Conservation (phyloP, 495 filamentous ascomycete genomes). For the Penicillium cosmopolitanum region DNA sequence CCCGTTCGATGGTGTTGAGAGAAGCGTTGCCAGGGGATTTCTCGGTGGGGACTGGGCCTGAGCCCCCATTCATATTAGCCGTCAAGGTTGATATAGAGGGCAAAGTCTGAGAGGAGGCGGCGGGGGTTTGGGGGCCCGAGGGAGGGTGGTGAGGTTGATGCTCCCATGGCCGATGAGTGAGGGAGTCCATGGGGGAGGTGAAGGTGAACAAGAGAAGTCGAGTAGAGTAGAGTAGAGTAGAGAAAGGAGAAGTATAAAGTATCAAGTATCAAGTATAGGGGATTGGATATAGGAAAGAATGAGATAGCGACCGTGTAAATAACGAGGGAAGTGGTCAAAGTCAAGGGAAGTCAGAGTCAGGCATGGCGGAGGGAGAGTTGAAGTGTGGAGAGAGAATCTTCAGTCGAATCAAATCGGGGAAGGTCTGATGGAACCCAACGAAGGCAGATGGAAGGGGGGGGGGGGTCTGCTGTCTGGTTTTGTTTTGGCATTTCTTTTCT, state of each 20-base stretch:
- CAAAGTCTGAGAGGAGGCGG: slow-evolving; percentile 47
- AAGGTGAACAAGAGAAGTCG: too few relatives aligned
- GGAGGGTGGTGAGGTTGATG: slow-evolving; percentile 20
- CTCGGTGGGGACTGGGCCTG: slow-evolving; percentile 33
- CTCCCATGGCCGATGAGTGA: slow-evolving; percentile 50
- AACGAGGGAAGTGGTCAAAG: slow-evolving; percentile 3
- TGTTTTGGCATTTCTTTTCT: not conserved
- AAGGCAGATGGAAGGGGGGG: slow-evolving; percentile 3
- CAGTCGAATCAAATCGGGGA: not conserved
- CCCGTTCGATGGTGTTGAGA: slow-evolving; percentile 53
- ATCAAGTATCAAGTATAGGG: too few relatives aligned
- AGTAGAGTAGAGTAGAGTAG: not conserved
- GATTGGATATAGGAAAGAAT: too few relatives aligned
- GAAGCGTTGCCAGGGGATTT: slow-evolving; percentile 51
- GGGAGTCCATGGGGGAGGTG: slow-evolving; percentile 41
- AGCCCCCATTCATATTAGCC: slow-evolving; percentile 42
- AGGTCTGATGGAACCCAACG: not conserved
- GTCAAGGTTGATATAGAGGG: slow-evolving; percentile 54
- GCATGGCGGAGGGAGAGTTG: not conserved
- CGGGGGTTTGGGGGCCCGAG: slow-evolving; percentile 42
- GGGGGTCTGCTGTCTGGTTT: not conserved
- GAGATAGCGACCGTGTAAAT: not conserved
- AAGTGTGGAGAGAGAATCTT: not conserved
- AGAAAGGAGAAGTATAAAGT: not conserved
- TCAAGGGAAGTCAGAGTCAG: not conserved